These are phyloP conservation scores for Penicillium crustosum DNA, from an alignment of 2,329 filamentous ascomycete species.

Conservation along the genomic window DNA sequence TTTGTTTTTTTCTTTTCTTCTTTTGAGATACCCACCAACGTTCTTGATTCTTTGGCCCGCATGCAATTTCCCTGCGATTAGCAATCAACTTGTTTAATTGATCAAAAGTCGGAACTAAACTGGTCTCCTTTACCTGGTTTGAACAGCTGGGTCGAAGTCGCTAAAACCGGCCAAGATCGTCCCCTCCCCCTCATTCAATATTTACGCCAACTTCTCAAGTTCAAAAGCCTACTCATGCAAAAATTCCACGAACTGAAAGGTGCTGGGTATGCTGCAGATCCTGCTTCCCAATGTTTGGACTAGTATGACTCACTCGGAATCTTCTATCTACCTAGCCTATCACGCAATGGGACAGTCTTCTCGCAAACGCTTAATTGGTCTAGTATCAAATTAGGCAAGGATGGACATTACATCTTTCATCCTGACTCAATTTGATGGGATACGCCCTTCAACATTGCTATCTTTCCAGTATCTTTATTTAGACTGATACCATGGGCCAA, in stretches of 20 bases:
- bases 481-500: background rate
- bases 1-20: slow-evolving; percentile 1
- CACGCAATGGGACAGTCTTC: background rate
- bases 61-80: slow-evolving; percentile 1
- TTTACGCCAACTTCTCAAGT: background rate
- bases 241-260: background rate
- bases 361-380: background rate
- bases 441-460: background rate
- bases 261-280: background rate
- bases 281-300: background rate
- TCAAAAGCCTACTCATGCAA: background rate
- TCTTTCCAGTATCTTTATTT: background rate
- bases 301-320: background rate
- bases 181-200: background rate
- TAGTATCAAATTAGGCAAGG: background rate
- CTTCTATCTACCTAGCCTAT: background rate
- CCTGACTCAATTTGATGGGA: background rate
- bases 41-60: slow-evolving; percentile 2
- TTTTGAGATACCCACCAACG: slow-evolving; percentile 11
- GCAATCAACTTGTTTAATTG: background rate
- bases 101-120: background rate
- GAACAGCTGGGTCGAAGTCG: background rate
- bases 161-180: background rate
- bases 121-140: background rate
- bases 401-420: background rate